Percentiles rank a stretch among this genome's conserved stretches.
Evolutionary conservation across 2,329 filamentous ascomycete genomes (phyloP).

Genomic region (Fusarium praegraminearum): DNA sequence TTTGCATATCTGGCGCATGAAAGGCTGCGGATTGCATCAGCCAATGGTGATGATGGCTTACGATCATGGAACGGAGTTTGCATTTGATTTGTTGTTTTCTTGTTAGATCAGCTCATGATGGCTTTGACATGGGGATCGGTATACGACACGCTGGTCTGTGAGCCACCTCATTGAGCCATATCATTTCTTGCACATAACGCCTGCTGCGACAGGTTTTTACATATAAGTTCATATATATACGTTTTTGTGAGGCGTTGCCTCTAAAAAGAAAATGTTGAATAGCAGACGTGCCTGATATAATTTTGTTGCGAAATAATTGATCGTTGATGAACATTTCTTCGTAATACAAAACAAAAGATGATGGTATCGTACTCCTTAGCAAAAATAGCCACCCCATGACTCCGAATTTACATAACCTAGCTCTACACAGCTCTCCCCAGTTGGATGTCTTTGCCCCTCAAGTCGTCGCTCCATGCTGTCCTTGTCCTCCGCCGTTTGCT

Average conservation of each 20-base stretch:
- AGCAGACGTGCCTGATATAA: constrained; percentile 5
- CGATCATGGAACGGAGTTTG: constrained; percentile 47
- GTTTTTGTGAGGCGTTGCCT: constrained; percentile 7
- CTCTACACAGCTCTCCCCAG: background rate
- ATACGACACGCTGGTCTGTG: constrained; percentile 4
- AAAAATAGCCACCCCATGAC: constrained; percentile 6
- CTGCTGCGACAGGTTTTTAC: constrained; percentile 13
- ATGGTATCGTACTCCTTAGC: constrained; percentile 30
- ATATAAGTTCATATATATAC: constrained; percentile 4
- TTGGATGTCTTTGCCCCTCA: background rate
- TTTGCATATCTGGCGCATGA: constrained; percentile 47
- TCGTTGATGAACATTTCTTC: constrained; percentile 7
- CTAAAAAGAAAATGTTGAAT: constrained; percentile 20
- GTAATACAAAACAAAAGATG: constrained; percentile 27
- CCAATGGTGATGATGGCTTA: constrained; percentile 37
- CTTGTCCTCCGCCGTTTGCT: constrained; percentile 15
- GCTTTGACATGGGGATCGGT: constrained; percentile 13
- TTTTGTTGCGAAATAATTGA: background rate
- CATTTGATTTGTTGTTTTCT: constrained; percentile 22
- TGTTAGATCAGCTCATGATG: constrained; percentile 11
- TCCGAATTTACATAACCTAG: constrained; percentile 1
- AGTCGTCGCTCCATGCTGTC: constrained; percentile 9
- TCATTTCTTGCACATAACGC: constrained; percentile 25
- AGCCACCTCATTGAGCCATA: background rate
- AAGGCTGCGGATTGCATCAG: constrained; percentile 43